Base-by-base conservation (phyloP, 106 monocot species). In the Dioscorea alata region DNA sequence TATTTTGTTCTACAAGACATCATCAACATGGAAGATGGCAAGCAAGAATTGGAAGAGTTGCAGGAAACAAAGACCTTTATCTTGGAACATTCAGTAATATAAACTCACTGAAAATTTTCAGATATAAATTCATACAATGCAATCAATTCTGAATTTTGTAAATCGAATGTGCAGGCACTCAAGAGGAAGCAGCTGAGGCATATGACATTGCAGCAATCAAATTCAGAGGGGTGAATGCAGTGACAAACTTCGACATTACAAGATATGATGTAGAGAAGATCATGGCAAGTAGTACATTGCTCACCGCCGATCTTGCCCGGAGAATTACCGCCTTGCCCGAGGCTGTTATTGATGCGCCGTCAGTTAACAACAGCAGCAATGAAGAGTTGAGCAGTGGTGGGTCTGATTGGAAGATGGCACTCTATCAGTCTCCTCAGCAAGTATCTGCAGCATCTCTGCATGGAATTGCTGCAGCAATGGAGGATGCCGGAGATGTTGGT, bases 1-100 rank as follows among this genome's bases (percentile, higher is more conserved):
- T n/a, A n/a, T n/a, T n/a, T n/a, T n/a, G n/a, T n/a, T n/a, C 73
- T 7, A 59, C 19, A 78, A 99, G 97, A 77, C 97, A 99, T 76
- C 97, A 99, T 63, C 97, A 99, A 48, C 97, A 99, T 76, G 92
- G 92, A 28, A 89, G 97, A 75, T 99, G 97, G 97, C 97, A 99
- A 79, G 97, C 97, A 48, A 58, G 92, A 48, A 92, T 99, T 19
- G 92, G 97, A 12, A 73, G 97, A 48, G 97, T 99, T 63, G 92
- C 97, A 56, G 97, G 97, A 59, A 99, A 99, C 83, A 99, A 99
- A 75, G 97, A 99, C 73, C 89, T 99, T 35, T 99, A 99, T 69
- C 97, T 99, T 53, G 97, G 97, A 73, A 99, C 97, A 28, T 99
- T 99, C 81, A 85, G 97, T 99, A 79, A 85, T 86, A 74, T 74